phyloP scores from a whole-genome alignment of 225 moss, liverwort and hornwort genomes.

The Physcomitrium patens region DNA sequence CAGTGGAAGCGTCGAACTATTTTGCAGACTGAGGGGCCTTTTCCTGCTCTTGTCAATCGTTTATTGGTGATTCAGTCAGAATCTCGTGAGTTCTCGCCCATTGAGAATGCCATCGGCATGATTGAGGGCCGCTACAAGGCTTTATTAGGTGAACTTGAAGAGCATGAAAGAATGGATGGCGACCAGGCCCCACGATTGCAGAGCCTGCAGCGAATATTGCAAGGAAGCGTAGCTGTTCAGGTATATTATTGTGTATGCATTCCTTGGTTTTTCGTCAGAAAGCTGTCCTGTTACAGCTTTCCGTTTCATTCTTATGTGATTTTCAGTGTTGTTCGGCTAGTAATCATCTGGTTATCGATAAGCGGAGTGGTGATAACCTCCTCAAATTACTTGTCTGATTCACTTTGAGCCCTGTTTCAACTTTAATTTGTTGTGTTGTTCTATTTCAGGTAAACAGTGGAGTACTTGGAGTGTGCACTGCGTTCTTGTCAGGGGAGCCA shows the following conservation, averaged over 20 bases:
- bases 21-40: constrained; percentile 79
- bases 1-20: constrained; percentile 98
- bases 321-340: background rate
- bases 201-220: constrained; percentile 92
- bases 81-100: constrained; percentile 92
- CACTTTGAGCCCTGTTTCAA: too few relatives aligned
- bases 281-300: background rate
- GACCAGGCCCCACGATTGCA: constrained; percentile 92
- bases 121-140: constrained; percentile 91
- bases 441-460: constrained; percentile 94
- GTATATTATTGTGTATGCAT: constrained; percentile 37
- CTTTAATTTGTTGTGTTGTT: constrained; percentile 2
- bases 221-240: constrained; percentile 99
- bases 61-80: constrained; percentile 89
- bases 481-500: constrained; percentile 93
- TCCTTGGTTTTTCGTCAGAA: background rate
- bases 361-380: background rate
- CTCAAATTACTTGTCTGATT: too few relatives aligned
- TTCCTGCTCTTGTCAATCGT: constrained; percentile 90
- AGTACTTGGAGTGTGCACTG: constrained; percentile 96
- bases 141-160: constrained; percentile 83
- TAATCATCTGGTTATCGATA: background rate
- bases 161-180: constrained; percentile 82
- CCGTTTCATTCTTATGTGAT: background rate
- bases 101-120: constrained; percentile 99